These are phyloP conservation scores for Stachybotrys chartarum DNA, from an alignment of 2,329 filamentous ascomycete species.

Conservation along the genomic window DNA sequence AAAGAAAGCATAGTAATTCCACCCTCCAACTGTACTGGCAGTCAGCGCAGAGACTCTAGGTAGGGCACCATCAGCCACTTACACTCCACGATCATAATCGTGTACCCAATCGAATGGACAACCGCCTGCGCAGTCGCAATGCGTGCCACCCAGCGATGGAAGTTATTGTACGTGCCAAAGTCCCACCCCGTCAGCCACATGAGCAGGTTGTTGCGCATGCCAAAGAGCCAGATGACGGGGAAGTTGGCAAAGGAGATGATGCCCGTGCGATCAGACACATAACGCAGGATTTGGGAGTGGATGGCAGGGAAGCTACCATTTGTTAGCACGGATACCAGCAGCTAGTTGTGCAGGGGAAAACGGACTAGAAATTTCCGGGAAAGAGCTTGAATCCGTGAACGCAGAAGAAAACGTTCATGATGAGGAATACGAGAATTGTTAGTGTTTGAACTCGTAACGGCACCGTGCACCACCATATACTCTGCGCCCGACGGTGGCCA, in stretches of 20 bases:
- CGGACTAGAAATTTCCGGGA: conserved; percentile 32
- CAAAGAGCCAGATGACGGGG: conserved; percentile 59
- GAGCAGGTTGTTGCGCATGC: conserved; percentile 58
- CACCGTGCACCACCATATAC: conserved; percentile 36
- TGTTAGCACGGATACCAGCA: neutral
- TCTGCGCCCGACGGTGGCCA: conserved; percentile 33
- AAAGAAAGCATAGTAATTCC: conserved; percentile 25
- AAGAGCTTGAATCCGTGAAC: conserved; percentile 29
- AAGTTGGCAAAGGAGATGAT: conserved; percentile 58
- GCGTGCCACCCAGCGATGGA: conserved; percentile 60
- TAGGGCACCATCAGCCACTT: neutral
- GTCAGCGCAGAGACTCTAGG: neutral
- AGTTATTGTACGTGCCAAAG: conserved; percentile 58
- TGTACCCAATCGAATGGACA: conserved; percentile 55
- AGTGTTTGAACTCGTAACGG: conserved; percentile 35
- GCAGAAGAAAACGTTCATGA: conserved; percentile 29
- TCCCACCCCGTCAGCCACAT: conserved; percentile 64
- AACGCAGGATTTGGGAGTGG: conserved; percentile 37
- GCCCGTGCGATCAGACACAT: conserved; percentile 56
- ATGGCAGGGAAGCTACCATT: conserved; percentile 23
- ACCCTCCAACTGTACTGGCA: conserved; percentile 23
- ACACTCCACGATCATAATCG: conserved; percentile 33
- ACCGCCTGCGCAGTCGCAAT: conserved; percentile 55
- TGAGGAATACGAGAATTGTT: conserved; percentile 27
- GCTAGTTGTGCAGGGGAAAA: neutral